Evolutionary conservation across 495 filamentous ascomycete species (phyloP).

Genomic region (Tetracladium marchalianum): DNA sequence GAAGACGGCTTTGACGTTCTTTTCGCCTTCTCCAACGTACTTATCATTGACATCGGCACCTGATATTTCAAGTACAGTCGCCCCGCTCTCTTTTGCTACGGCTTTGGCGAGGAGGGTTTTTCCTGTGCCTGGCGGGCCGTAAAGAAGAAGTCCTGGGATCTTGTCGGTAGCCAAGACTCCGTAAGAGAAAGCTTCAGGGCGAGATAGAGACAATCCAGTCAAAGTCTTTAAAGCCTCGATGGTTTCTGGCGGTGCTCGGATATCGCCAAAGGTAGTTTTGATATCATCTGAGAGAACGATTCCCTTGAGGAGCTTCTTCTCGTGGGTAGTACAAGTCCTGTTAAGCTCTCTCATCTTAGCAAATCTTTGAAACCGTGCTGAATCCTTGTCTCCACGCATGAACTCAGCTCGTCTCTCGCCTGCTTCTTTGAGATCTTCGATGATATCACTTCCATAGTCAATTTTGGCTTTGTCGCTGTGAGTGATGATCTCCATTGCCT

Average conservation of each 20-base stretch:
- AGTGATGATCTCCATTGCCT: slow-evolving; percentile 33
- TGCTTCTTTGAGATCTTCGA: slow-evolving; percentile 19
- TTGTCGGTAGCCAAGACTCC: slow-evolving; percentile 87
- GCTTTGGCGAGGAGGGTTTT: slow-evolving; percentile 95
- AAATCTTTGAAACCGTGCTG: slow-evolving; percentile 1
- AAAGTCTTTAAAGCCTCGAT: slow-evolving; percentile 83
- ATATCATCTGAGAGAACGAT: slow-evolving; percentile 75
- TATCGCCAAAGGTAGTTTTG: slow-evolving; percentile 73
- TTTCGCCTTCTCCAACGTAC: slow-evolving; percentile 93
- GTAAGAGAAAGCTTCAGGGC: slow-evolving; percentile 92
- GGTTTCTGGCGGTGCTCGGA: slow-evolving; percentile 71
- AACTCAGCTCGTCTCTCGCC: slow-evolving; percentile 1
- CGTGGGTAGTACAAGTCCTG: slow-evolving; percentile 53
- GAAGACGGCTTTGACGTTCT: slow-evolving; percentile 93
- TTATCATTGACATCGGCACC: slow-evolving; percentile 79
- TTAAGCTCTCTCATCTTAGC: slow-evolving; percentile 13
- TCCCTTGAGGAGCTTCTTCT: slow-evolving; percentile 73
- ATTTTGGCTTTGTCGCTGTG: slow-evolving; percentile 33
- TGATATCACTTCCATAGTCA: slow-evolving; percentile 28
- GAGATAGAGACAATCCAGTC: slow-evolving; percentile 75
- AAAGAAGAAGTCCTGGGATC: slow-evolving; percentile 82
- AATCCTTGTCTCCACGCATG: neutral
- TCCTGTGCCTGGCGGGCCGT: slow-evolving; percentile 91
- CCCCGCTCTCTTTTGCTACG: slow-evolving; percentile 88
- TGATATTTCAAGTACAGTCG: slow-evolving; percentile 56